A percentile compares a stretch with the other conserved stretches of the same genome.
These are phyloP conservation scores for Nakazawaea anatomiae DNA, from an alignment of 805 yeast genomes.

Conservation along the genomic window DNA sequence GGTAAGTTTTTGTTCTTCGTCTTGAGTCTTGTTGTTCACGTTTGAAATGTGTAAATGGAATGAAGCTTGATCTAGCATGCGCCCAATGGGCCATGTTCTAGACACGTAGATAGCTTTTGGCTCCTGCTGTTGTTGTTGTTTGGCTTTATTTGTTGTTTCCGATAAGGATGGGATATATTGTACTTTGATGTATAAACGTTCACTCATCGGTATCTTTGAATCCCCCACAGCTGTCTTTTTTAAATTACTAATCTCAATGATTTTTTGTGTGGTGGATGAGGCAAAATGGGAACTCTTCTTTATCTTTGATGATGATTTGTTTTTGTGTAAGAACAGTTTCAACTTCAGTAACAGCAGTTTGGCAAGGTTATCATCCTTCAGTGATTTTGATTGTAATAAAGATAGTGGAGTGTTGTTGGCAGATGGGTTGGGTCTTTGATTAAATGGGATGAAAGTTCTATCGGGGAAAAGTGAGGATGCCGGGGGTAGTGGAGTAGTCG, in stretches of 20 bases:
- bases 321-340: conserved; percentile 6
- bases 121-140: background rate
- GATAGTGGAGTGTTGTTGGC: conserved; percentile 12
- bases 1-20: conserved; percentile 35
- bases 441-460: conserved; percentile 21
- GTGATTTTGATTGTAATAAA: conserved; percentile 8
- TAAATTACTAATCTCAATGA: conserved; percentile 32
- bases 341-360: conserved; percentile 5
- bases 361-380: conserved; percentile 4
- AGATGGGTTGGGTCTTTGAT: conserved; percentile 10
- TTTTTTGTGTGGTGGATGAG: conserved; percentile 16
- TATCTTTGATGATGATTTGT: conserved; percentile 1
- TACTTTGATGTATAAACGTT: conserved; percentile 46
- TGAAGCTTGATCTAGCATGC: conserved; percentile 49
- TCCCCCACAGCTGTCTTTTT: conserved; percentile 50
- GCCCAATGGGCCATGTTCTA: conserved; percentile 54
- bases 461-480: conserved; percentile 49
- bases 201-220: conserved; percentile 30
- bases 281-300: background rate
- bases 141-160: background rate
- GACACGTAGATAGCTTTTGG: conserved; percentile 38
- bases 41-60: conserved; percentile 41
- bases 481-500: conserved; percentile 27
- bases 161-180: conserved; percentile 26
- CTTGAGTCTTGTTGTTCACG: conserved; percentile 39